Percentiles rank a stretch among this genome's conserved stretches.
Conservation (phyloP, 495 filamentous ascomycete genomes). For the Extremus antarcticus region DNA sequence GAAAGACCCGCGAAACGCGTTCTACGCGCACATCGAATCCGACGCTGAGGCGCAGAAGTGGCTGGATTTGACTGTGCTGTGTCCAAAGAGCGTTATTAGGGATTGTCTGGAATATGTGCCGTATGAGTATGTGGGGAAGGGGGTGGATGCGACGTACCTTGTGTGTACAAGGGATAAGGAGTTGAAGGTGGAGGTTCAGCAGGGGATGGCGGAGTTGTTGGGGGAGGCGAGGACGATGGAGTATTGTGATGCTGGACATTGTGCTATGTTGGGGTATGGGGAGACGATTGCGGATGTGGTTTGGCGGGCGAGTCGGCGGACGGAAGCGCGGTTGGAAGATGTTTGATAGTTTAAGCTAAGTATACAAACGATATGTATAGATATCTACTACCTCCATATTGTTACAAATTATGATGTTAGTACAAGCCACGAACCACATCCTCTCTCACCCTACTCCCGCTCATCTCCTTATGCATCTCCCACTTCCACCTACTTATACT, state of each 20-base stretch:
- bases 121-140: not conserved
- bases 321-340: not conserved
- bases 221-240: not conserved
- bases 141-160: not conserved
- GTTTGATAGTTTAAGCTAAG: no score
- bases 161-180: not conserved
- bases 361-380: no score
- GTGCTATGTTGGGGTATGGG: not conserved
- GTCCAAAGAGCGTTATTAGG: not conserved
- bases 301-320: not conserved
- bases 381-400: no score
- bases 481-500: not conserved
- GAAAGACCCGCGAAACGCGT: not conserved
- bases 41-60: not conserved
- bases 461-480: no score
- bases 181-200: not conserved
- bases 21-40: not conserved
- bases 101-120: not conserved
- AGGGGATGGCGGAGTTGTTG: not conserved
- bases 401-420: no score
- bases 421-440: no score
- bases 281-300: not conserved
- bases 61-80: not conserved
- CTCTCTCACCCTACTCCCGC: no score
- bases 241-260: not conserved